These are phyloP conservation scores for Cystofilobasidium capitatum DNA, from an alignment of 768 basidiomycete species.

Conservation along the genomic window DNA sequence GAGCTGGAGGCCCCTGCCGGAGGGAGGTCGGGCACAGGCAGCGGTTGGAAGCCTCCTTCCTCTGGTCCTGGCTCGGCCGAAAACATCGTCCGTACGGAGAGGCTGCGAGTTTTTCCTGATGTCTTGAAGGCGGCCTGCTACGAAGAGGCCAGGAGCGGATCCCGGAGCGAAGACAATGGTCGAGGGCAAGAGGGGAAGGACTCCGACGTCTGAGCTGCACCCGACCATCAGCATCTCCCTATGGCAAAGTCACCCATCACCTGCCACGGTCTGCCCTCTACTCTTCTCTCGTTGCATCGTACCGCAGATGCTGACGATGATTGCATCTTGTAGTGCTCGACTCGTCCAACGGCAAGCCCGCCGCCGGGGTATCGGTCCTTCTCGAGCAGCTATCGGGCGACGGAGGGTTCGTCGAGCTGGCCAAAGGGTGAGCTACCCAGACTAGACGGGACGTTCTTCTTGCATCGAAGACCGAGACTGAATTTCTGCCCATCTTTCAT, in stretches of 20 bases:
- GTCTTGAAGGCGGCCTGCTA: no score
- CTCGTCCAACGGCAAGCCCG: conserved; percentile 72
- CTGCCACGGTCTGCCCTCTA: conserved; percentile 61
- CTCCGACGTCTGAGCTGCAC: no score
- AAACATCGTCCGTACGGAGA: no score
- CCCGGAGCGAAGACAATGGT: no score
- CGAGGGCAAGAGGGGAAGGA: background rate
- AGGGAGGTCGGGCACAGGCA: background rate
- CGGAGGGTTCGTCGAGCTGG: conserved; percentile 47
- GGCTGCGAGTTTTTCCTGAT: no score
- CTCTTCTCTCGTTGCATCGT: background rate
- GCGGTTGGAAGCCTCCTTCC: background rate
- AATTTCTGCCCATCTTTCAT: conserved; percentile 40
- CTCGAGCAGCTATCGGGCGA: conserved; percentile 48
- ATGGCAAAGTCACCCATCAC: conserved; percentile 64
- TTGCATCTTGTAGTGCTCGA: conserved; percentile 60
- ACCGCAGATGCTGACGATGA: background rate
- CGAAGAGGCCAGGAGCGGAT: no score
- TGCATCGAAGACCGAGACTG: no score
- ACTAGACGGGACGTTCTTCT: background rate
- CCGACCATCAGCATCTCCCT: background rate
- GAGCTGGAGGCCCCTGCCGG: background rate
- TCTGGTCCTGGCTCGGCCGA: no score
- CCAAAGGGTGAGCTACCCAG: conserved; percentile 48
- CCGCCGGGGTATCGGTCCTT: conserved; percentile 54